Evolutionary conservation across 148 eudicot species (phyloP), one percentile per base, ranked within the genome.

Genomic region (Amaranthus hypochondriacus): DNA sequence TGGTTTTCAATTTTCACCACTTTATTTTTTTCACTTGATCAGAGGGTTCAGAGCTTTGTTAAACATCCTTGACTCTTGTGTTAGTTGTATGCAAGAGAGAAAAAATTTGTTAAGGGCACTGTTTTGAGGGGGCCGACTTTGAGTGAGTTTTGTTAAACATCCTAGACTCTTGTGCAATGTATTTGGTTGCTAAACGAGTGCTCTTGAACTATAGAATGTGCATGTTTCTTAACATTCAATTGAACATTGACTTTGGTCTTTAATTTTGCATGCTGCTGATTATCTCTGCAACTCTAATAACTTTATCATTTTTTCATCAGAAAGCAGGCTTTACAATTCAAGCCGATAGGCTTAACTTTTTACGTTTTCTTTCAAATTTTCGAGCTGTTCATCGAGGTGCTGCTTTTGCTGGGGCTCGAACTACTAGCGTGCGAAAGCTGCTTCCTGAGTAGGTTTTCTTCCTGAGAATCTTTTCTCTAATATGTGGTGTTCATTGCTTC

Each of bases 371-470:
- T 72, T 85, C 98, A 76, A 92, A 90, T 81, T 95, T 95, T 80
- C 89, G 96, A 80, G 92, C 97, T 73, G 89, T 96, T 69, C 99
- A 96, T 83, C 85, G 99, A 72, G 99, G 99, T 62, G 83, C 96
- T 72, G 84, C 99, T 46, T 89, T 96, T 83, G 91, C 96, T 13
- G 96, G 94, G 47, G 92, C 96, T 73, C 96, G 99, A 52, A 92
- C 92, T n/a, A 92, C 99, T 56, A 92, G 92, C 63, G 99, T 96
- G 76, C 88, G 99, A 72, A 96, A 96, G 88, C 81, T 96, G 81
- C 84, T 92, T 50, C 99, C 99, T 3, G 99, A 96, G 99, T 96
- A 90, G 71, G 96, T 73, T 55, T 54, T 3, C 3, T 60, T 18
- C 21, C 43, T 5, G 50, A 67, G 42, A 51, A 54, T 50, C 47